Evolutionary conservation across 305 asterid genomes (phyloP).

Genomic region (Fraxinus greggii): DNA sequence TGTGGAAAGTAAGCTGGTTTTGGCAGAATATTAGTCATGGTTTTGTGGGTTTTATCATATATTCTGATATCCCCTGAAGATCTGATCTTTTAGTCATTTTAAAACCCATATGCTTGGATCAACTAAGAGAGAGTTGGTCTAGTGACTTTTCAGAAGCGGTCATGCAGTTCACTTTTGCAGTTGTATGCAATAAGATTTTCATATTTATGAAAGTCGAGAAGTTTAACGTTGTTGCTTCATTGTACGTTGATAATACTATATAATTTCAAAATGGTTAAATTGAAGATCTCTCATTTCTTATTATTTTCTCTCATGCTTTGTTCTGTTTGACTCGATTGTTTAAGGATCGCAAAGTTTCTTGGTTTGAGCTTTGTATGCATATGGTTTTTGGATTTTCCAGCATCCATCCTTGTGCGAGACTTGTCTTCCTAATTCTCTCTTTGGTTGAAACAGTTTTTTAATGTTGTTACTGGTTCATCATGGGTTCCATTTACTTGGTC

Average conservation of each 20-base stretch:
- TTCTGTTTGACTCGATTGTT: background rate
- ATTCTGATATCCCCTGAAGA: background rate
- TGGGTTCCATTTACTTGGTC: slow-evolving; percentile 27
- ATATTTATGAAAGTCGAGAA: background rate
- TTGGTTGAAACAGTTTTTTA: background rate
- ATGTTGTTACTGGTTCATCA: slow-evolving; percentile 7
- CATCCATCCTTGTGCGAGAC: background rate
- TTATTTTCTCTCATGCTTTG: background rate
- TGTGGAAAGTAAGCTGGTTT: background rate
- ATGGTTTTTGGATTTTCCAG: background rate
- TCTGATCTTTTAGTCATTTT: background rate
- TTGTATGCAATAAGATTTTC: background rate
- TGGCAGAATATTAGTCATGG: background rate
- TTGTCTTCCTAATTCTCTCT: background rate
- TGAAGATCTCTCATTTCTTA: background rate
- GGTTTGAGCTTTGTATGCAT: background rate
- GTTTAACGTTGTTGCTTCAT: background rate
- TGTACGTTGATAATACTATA: background rate
- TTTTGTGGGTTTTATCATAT: background rate
- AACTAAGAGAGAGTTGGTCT: background rate
- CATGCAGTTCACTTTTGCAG: background rate
- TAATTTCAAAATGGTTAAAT: background rate
- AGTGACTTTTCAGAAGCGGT: background rate
- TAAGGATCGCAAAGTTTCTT: background rate
- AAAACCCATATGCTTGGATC: background rate